phyloP scores from a whole-genome alignment of 139 green algal genomes.

The Chloropicon primus region DNA sequence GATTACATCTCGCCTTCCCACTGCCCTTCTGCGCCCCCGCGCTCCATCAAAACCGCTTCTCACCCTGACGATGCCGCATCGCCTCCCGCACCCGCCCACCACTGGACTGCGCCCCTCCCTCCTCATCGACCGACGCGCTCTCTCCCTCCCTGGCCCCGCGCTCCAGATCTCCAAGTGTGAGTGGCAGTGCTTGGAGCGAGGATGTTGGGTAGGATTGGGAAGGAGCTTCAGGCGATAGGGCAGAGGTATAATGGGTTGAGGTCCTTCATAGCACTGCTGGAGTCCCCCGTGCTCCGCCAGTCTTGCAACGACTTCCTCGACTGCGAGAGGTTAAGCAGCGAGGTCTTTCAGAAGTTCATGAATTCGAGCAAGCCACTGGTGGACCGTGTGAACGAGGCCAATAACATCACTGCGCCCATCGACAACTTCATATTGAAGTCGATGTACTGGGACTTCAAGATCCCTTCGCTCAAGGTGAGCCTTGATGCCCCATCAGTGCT shows the following conservation, averaged over 20 bases:
- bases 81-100: too few relatives aligned
- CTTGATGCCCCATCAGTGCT: too few relatives aligned
- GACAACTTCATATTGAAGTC: neutral
- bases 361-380: neutral
- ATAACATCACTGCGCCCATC: neutral
- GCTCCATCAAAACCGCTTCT: too few relatives aligned
- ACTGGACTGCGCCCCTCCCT: too few relatives aligned
- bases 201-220: neutral
- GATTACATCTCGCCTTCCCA: too few relatives aligned
- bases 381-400: neutral
- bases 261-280: neutral
- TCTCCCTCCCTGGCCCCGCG: too few relatives aligned
- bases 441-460: neutral
- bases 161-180: neutral
- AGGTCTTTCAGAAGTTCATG: neutral
- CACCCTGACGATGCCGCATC: too few relatives aligned
- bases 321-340: neutral
- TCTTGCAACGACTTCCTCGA: neutral
- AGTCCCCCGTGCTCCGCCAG: neutral
- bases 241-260: neutral
- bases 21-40: too few relatives aligned
- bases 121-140: too few relatives aligned
- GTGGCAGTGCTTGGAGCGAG: neutral
- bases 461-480: neutral
- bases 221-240: neutral